Conservation (phyloP, 1,284 basidiomycete species). For the Cryptococcus jaspeensis region DNA sequence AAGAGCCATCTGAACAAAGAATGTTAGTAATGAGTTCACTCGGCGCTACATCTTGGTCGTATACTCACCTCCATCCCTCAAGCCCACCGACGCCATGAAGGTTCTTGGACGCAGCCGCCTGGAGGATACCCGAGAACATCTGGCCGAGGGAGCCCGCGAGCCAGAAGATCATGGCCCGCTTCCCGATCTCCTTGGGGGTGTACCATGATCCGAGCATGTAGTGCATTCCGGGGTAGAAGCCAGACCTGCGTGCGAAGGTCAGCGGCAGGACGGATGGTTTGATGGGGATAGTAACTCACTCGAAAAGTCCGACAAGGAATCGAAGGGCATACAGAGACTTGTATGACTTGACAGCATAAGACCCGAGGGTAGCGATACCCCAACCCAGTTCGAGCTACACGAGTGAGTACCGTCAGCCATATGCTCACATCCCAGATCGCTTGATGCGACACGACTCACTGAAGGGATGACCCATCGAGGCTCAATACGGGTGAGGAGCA, state of each 20-base stretch:
- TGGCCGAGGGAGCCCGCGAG: constrained; percentile 31
- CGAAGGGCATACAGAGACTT: constrained; percentile 32
- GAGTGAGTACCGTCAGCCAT: neutral
- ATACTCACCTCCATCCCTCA: constrained; percentile 33
- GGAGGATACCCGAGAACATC: constrained; percentile 44
- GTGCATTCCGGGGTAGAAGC: constrained; percentile 40
- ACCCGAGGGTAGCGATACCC: constrained; percentile 39
- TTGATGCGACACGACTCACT: constrained; percentile 11
- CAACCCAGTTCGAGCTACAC: constrained; percentile 39
- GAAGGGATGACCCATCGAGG: constrained; percentile 37
- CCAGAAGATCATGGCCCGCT: constrained; percentile 42
- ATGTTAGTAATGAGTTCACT: neutral
- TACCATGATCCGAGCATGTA: constrained; percentile 42
- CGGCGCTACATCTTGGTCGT: neutral
- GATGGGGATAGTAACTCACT: no score
- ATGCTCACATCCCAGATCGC: neutral
- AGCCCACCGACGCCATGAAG: constrained; percentile 37
- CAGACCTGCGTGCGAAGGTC: constrained; percentile 18
- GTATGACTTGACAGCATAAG: constrained; percentile 31
- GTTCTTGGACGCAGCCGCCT: constrained; percentile 40
- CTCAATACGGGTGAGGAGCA: constrained; percentile 40
- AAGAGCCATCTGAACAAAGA: constrained; percentile 26
- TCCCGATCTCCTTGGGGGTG: constrained; percentile 39
- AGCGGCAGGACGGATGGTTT: no score
- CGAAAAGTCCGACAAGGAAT: constrained; percentile 39